Evolutionary conservation across 768 basidiomycete genomes (phyloP).

Genomic region (Leccinum longicurvipes): DNA sequence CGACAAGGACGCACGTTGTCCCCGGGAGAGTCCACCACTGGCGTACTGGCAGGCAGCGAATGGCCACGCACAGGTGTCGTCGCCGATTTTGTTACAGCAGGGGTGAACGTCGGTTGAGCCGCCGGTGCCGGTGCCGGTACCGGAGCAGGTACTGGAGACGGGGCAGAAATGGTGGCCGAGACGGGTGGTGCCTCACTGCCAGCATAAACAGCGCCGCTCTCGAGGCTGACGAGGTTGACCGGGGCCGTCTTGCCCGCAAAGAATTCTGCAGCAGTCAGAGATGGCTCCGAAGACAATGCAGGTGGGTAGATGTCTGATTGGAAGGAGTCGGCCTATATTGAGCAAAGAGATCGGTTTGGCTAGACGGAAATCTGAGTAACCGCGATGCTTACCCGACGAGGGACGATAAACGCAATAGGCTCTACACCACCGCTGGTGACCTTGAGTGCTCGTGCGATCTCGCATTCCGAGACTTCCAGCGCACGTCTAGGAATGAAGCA

Average conservation of each 20-base stretch:
- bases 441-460: conserved; percentile 95
- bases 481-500: conserved; percentile 93
- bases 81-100: conserved; percentile 27
- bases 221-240: conserved; percentile 78
- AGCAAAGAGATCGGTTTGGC: background rate
- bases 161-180: conserved; percentile 28
- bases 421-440: conserved; percentile 71
- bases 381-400: conserved; percentile 66
- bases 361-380: background rate
- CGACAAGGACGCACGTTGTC: background rate
- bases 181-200: conserved; percentile 23
- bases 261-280: conserved; percentile 80
- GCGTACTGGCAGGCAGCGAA: background rate
- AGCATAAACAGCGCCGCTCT: conserved; percentile 53
- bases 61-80: background rate
- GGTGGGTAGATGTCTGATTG: conserved; percentile 97
- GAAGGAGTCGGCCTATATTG: conserved; percentile 80
- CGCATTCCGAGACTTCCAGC: conserved; percentile 85
- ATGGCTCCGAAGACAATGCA: conserved; percentile 77
- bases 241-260: conserved; percentile 78
- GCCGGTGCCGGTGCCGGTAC: conserved; percentile 11
- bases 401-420: conserved; percentile 93
- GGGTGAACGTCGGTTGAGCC: conserved; percentile 35
- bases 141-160: conserved; percentile 23
- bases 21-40: background rate